Conservation (phyloP, 192 early-diverging fungal species). For the Mortierella claussenii region DNA sequence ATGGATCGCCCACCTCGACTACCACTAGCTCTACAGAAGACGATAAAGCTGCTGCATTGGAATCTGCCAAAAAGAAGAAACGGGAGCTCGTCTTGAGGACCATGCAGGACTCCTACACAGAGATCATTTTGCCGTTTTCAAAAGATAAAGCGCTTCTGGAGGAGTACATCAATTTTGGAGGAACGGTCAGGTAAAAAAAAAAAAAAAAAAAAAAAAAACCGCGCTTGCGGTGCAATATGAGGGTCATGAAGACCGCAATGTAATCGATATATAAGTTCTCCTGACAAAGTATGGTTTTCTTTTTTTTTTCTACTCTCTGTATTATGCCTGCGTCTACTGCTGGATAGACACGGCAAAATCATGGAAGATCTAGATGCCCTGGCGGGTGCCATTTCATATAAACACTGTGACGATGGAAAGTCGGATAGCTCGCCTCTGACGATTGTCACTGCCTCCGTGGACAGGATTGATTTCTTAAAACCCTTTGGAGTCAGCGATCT, state of each 20-base stretch:
- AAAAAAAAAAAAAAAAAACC: neutral
- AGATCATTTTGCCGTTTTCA: constrained; percentile 82
- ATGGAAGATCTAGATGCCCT: constrained; percentile 89
- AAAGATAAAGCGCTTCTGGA: constrained; percentile 77
- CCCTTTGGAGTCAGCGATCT: constrained; percentile 76
- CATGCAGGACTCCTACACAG: constrained; percentile 80
- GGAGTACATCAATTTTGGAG: constrained; percentile 82
- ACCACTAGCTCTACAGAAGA: neutral
- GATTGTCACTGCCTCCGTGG: constrained; percentile 90
- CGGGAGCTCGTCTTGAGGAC: constrained; percentile 61
- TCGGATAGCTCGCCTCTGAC: constrained; percentile 58
- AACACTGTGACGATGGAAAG: constrained; percentile 67
- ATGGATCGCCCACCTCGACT: constrained; percentile 28
- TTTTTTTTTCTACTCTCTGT: neutral
- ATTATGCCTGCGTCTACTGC: neutral
- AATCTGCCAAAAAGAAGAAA: constrained; percentile 20
- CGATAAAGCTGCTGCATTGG: too few species aligned
- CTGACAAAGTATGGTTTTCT: too few species aligned
- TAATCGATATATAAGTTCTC: too few species aligned
- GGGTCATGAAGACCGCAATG: too few species aligned
- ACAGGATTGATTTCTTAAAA: constrained; percentile 83
- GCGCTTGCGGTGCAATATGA: too few species aligned
- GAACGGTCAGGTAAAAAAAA: constrained; percentile 66
- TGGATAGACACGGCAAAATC: constrained; percentile 78
- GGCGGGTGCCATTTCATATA: constrained; percentile 83